phyloP scores from a whole-genome alignment of 163 green algal species.

The Prototheca cutis region DNA sequence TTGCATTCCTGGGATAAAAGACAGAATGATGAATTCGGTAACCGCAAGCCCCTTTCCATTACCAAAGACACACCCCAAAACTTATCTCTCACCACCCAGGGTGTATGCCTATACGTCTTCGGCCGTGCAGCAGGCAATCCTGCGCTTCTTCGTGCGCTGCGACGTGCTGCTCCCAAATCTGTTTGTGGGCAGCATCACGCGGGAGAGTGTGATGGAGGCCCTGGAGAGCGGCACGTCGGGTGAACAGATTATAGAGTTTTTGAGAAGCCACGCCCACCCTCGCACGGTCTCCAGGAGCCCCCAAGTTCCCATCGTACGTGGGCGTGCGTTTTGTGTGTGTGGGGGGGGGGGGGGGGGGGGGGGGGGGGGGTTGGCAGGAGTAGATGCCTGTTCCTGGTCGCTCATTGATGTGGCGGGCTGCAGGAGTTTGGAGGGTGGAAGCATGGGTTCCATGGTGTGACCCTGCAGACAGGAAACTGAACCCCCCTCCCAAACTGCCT shows the following conservation, averaged over 20 bases:
- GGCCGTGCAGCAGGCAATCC: slow-evolving; percentile 55
- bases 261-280: slow-evolving; percentile 69
- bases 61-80: not conserved
- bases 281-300: slow-evolving; percentile 42
- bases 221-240: slow-evolving; percentile 60
- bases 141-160: slow-evolving; percentile 65
- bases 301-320: slow-evolving; percentile 58
- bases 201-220: slow-evolving; percentile 61
- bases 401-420: not conserved
- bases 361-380: not conserved
- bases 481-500: too few relatives aligned
- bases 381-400: not conserved
- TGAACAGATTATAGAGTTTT: slow-evolving; percentile 71
- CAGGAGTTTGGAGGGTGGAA: too few relatives aligned
- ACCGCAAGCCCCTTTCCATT: not conserved
- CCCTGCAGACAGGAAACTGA: too few relatives aligned
- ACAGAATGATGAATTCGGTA: not conserved
- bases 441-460: too few relatives aligned
- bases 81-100: slow-evolving; percentile 25
- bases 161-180: slow-evolving; percentile 87
- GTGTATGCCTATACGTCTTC: slow-evolving; percentile 87
- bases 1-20: not conserved
- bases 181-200: slow-evolving; percentile 79
- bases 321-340: too few relatives aligned
- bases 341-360: too few relatives aligned